Evolutionary conservation across 345 rosid genomes (phyloP).

Genomic region (Rhizophora mangle): DNA sequence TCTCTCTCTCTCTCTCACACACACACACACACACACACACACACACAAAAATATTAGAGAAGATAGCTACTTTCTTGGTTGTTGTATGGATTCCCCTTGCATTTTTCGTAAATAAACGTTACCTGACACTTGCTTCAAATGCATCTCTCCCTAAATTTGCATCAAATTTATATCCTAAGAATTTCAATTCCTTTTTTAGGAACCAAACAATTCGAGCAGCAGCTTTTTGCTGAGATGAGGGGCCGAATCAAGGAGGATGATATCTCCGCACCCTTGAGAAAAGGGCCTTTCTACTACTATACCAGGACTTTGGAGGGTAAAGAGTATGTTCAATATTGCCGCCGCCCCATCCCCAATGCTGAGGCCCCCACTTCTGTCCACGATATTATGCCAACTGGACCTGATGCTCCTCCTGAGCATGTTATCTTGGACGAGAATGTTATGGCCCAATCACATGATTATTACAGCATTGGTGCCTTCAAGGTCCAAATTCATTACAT

Average conservation of each 20-base stretch:
- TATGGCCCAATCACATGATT: constrained; percentile 53
- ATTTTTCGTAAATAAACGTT: too few species aligned
- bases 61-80: too few species aligned
- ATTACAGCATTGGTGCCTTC: constrained; percentile 60
- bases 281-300: constrained; percentile 72
- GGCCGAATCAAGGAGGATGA: constrained; percentile 91
- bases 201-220: constrained; percentile 59
- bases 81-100: too few species aligned
- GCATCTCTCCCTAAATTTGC: too few species aligned
- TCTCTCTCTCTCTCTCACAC: too few species aligned
- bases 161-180: too few species aligned
- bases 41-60: too few species aligned
- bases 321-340: constrained; percentile 78
- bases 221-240: constrained; percentile 64
- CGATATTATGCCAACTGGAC: constrained; percentile 68
- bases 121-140: too few species aligned
- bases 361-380: constrained; percentile 55
- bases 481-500: constrained; percentile 35
- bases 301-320: constrained; percentile 68
- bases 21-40: too few species aligned
- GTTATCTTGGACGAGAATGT: constrained; percentile 82
- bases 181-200: constrained; percentile 34
- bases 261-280: constrained; percentile 62
- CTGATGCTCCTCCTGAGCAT: constrained; percentile 76
- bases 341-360: constrained; percentile 42